Conservation (phyloP, 495 filamentous ascomycete species). For the Bathelium albidoporum region DNA sequence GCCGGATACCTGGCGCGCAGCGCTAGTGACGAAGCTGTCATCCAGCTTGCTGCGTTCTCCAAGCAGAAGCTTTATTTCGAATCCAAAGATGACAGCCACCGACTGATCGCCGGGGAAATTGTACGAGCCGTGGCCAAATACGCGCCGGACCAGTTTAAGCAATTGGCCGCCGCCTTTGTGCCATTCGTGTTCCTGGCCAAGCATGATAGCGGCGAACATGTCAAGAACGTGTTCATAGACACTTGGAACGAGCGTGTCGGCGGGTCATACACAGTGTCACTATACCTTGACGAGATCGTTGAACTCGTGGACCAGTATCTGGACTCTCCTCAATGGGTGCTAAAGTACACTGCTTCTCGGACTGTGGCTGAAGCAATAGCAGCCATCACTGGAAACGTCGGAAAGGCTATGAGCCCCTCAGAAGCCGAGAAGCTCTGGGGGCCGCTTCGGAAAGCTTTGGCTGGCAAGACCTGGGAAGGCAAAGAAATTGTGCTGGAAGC, state of each 20-base stretch:
- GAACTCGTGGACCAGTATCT: slow-evolving; percentile 54
- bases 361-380: slow-evolving; percentile 63
- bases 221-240: slow-evolving; percentile 62
- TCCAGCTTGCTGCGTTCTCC: slow-evolving; percentile 55
- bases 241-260: slow-evolving; percentile 88
- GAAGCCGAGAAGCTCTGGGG: slow-evolving; percentile 57
- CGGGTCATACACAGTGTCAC: slow-evolving; percentile 64
- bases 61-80: slow-evolving; percentile 61
- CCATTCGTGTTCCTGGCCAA: slow-evolving; percentile 84
- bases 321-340: slow-evolving; percentile 70
- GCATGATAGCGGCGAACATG: slow-evolving; percentile 70
- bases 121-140: slow-evolving; percentile 67
- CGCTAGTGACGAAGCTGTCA: slow-evolving; percentile 56
- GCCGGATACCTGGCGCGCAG: slow-evolving; percentile 75
- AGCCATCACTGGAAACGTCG: slow-evolving; percentile 32
- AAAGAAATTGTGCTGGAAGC: slow-evolving; percentile 84
- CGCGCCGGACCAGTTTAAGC: slow-evolving; percentile 77
- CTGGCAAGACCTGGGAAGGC: slow-evolving; percentile 84
- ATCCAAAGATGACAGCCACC: slow-evolving; percentile 61
- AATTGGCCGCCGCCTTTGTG: slow-evolving; percentile 59
- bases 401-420: slow-evolving; percentile 29
- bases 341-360: slow-evolving; percentile 79
- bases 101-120: slow-evolving; percentile 69
- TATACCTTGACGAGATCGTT: slow-evolving; percentile 78
- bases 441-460: slow-evolving; percentile 63